These are phyloP conservation scores for Zymoseptoria tritici DNA, from an alignment of 2,329 filamentous ascomycete genomes.

Conservation along the genomic window DNA sequence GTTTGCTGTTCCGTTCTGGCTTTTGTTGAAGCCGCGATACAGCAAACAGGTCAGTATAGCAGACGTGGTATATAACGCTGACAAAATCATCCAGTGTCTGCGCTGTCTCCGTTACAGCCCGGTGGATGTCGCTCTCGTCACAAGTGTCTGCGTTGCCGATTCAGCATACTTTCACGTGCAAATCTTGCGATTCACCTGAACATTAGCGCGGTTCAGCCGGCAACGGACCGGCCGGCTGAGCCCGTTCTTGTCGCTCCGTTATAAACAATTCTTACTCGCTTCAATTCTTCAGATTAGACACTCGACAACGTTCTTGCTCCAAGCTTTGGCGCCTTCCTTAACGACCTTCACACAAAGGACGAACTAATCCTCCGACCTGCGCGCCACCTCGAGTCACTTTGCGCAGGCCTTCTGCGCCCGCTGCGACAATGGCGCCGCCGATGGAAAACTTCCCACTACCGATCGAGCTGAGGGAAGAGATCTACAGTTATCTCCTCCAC, in stretches of 20 bases:
- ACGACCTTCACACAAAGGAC: background rate
- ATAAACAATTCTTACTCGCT: background rate
- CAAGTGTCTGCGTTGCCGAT: background rate
- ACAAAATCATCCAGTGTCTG: background rate
- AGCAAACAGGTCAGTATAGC: background rate
- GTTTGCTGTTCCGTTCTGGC: background rate
- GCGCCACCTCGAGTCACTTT: background rate
- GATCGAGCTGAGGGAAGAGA: background rate
- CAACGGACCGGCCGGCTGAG: background rate
- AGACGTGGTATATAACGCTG: background rate
- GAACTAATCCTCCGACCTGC: background rate
- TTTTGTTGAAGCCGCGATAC: background rate
- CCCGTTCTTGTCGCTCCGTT: background rate
- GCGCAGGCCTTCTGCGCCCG: background rate
- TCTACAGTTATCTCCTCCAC: background rate
- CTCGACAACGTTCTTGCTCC: background rate
- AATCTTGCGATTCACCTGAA: background rate
- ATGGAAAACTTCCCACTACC: background rate
- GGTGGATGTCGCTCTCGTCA: too few species aligned
- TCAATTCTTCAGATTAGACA: background rate
- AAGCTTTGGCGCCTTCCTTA: background rate
- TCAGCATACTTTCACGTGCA: background rate
- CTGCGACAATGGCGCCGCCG: background rate
- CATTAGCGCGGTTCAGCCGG: background rate
- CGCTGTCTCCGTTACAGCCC: background rate